A percentile compares a stretch with the other conserved stretches of the same genome.
These are phyloP conservation scores for Achlya hypogyna DNA, from an alignment of 352 stramenopile species.

Conservation along the genomic window DNA sequence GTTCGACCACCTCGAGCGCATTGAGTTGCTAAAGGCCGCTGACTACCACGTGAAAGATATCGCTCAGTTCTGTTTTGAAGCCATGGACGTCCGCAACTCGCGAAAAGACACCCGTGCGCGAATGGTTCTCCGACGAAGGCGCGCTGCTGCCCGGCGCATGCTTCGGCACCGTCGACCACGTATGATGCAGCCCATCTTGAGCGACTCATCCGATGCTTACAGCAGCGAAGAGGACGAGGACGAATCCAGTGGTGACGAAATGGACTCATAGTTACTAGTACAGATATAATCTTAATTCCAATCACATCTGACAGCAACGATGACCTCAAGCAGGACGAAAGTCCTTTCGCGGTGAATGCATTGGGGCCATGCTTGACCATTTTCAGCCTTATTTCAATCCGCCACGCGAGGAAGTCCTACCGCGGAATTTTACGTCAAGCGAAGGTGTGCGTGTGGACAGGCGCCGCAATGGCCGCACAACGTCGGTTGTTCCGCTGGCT, in stretches of 20 bases:
- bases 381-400: no score
- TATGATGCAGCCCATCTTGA: neutral
- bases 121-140: neutral
- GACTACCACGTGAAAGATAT: constrained; percentile 11
- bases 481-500: no score
- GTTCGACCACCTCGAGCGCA: constrained; percentile 19
- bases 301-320: no score
- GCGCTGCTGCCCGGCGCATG: neutral
- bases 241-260: neutral
- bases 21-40: constrained; percentile 10
- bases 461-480: no score
- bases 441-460: no score
- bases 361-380: no score
- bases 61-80: constrained; percentile 11
- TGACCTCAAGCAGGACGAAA: no score
- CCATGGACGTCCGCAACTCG: constrained; percentile 12
- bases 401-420: no score
- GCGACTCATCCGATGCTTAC: neutral
- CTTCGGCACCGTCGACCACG: neutral
- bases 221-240: neutral
- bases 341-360: no score
- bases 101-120: neutral
- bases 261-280: neutral
- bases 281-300: no score
- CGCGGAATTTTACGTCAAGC: no score